Evolutionary conservation across 2,329 filamentous ascomycete species (phyloP).

Genomic region (Fusarium longipes): DNA sequence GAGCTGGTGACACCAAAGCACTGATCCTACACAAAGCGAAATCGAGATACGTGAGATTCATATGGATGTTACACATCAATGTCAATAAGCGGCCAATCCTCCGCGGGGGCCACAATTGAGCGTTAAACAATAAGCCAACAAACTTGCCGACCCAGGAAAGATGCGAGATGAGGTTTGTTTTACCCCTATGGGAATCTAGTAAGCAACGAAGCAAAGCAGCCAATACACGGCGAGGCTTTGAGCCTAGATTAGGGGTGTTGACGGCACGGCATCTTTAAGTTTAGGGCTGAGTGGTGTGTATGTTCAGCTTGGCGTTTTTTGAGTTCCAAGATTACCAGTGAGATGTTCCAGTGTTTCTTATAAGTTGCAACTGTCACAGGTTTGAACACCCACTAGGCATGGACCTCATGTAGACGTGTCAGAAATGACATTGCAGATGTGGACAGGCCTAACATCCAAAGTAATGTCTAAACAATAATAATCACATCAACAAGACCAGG

Average conservation of each 20-base stretch:
- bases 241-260: constrained; percentile 3
- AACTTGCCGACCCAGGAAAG: constrained; percentile 7
- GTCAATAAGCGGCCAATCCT: constrained; percentile 15
- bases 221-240: neutral
- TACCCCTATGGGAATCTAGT: constrained; percentile 10
- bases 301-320: constrained; percentile 10
- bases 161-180: constrained; percentile 14
- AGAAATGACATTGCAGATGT: neutral
- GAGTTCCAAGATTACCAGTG: neutral
- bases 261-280: constrained; percentile 12
- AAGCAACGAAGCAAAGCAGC: neutral
- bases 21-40: neutral
- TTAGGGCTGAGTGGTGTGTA: constrained; percentile 27
- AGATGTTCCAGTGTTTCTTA: neutral
- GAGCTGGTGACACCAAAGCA: constrained; percentile 9
- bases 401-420: neutral
- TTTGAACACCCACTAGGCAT: neutral
- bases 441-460: neutral
- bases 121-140: neutral
- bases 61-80: neutral
- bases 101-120: neutral
- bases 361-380: neutral
- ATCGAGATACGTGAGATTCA: constrained; percentile 20
- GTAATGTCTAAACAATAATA: constrained; percentile 21
- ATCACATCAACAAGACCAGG: constrained; percentile 5